Evolutionary conservation across 169 alveolate species (phyloP).

Genomic region (Cryptosporidium sp.): DNA sequence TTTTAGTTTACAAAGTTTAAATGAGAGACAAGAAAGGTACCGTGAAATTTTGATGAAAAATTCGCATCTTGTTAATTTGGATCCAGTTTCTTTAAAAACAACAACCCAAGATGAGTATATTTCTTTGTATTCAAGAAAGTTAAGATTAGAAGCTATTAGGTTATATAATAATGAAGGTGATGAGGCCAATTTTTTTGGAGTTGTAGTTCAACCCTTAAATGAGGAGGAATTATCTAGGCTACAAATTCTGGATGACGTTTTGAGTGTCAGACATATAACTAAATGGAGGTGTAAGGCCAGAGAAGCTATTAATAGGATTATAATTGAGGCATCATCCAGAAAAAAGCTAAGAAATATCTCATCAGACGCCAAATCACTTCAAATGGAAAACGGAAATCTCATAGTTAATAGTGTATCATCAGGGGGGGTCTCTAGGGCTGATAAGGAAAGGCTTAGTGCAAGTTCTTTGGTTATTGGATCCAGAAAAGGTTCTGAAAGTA

Average conservation of each 20-base stretch:
- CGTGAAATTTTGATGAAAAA: conserved; percentile 39
- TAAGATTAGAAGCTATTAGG: conserved; percentile 45
- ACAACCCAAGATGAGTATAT: conserved; percentile 69
- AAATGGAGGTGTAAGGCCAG: conserved; percentile 71
- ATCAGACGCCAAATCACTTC: conserved; percentile 54
- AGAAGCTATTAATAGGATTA: conserved; percentile 61
- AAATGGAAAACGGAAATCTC: conserved; percentile 68
- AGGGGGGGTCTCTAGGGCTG: background rate
- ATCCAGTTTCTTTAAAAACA: conserved; percentile 58
- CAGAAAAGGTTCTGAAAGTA: background rate
- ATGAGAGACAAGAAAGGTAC: conserved; percentile 61
- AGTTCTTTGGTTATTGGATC: background rate
- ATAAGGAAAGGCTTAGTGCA: background rate
- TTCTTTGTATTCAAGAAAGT: conserved; percentile 57
- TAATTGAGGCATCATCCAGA: conserved; percentile 71
- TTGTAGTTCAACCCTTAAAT: conserved; percentile 33
- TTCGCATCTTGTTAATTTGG: conserved; percentile 45
- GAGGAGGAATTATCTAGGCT: conserved; percentile 13
- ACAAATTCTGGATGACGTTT: conserved; percentile 56
- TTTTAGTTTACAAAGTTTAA: conserved; percentile 45
- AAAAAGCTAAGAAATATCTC: conserved; percentile 44
- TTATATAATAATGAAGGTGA: conserved; percentile 38
- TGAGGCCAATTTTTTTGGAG: conserved; percentile 55
- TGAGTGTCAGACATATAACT: conserved; percentile 58
- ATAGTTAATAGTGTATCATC: background rate